These are phyloP conservation scores for Neopestalotiopsis clavispora DNA, from an alignment of 2,329 filamentous ascomycete species.

Conservation along the genomic window DNA sequence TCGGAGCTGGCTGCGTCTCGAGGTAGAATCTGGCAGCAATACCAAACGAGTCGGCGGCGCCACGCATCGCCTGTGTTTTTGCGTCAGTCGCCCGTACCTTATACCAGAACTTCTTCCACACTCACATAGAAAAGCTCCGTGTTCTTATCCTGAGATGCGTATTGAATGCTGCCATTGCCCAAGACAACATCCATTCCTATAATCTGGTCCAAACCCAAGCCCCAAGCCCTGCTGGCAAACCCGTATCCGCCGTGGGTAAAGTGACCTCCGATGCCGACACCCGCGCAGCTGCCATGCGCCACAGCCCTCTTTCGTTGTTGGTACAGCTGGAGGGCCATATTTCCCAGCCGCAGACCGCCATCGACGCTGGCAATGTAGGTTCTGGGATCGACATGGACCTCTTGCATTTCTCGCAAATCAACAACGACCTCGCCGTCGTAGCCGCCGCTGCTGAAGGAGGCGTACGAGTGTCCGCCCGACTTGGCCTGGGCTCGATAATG, in stretches of 20 bases:
- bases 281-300: constrained; percentile 49
- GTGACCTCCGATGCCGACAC: constrained; percentile 51
- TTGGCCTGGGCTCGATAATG: constrained; percentile 45
- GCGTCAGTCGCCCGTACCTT: background rate
- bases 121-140: constrained; percentile 34
- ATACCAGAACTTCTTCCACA: background rate
- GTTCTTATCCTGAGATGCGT: constrained; percentile 23
- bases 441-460: constrained; percentile 46
- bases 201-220: constrained; percentile 56
- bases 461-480: constrained; percentile 55
- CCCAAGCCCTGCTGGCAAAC: constrained; percentile 50
- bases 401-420: constrained; percentile 37
- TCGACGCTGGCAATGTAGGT: constrained; percentile 39
- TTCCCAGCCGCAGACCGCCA: constrained; percentile 47
- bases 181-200: constrained; percentile 52
- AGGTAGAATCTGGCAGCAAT: constrained; percentile 42
- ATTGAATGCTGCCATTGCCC: constrained; percentile 30
- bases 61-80: constrained; percentile 40
- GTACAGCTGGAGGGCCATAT: constrained; percentile 43
- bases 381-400: constrained; percentile 22
- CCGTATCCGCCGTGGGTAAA: constrained; percentile 52
- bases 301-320: constrained; percentile 40
- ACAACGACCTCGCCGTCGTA: constrained; percentile 38
- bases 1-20: constrained; percentile 35
- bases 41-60: constrained; percentile 45